phyloP scores from a whole-genome alignment of 306 rosid genomes.

The Cicer pinnatifidum region DNA sequence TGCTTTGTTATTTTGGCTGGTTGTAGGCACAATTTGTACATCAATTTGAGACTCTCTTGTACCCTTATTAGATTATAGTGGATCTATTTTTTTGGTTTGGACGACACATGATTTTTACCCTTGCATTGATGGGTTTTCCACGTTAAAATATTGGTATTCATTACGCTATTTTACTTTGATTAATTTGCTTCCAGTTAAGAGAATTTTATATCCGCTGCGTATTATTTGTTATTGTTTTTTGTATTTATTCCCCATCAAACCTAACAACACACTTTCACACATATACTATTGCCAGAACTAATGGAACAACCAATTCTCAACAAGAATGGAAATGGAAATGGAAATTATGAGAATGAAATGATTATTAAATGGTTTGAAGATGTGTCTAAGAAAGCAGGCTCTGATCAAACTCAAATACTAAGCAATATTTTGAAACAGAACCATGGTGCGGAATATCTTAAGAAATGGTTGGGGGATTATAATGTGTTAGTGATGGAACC shows the following conservation, averaged over 20 bases:
- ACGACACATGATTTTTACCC: no score
- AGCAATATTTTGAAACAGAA: constrained; percentile 73
- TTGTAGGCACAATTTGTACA: no score
- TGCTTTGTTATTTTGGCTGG: no score
- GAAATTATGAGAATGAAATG: constrained; percentile 40
- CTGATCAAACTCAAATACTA: constrained; percentile 68
- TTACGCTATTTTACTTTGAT: no score
- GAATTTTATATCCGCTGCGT: no score
- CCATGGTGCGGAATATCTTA: constrained; percentile 69
- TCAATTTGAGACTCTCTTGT: no score
- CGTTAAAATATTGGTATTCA: no score
- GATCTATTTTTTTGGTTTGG: no score
- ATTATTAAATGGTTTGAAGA: constrained; percentile 75
- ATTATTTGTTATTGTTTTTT: no score
- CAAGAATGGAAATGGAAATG: constrained; percentile 37
- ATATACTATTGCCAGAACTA: background rate
- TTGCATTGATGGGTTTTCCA: no score
- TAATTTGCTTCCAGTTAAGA: no score
- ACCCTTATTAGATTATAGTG: no score
- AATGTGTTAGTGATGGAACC: constrained; percentile 62
- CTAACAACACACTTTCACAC: background rate
- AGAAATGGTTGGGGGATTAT: constrained; percentile 65
- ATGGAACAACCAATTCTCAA: constrained; percentile 58
- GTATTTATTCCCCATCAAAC: background rate
- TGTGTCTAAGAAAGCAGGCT: constrained; percentile 56